These are phyloP conservation scores for Ceratobasidium sp. DNA, from an alignment of 1,284 basidiomycete genomes.

Conservation along the genomic window DNA sequence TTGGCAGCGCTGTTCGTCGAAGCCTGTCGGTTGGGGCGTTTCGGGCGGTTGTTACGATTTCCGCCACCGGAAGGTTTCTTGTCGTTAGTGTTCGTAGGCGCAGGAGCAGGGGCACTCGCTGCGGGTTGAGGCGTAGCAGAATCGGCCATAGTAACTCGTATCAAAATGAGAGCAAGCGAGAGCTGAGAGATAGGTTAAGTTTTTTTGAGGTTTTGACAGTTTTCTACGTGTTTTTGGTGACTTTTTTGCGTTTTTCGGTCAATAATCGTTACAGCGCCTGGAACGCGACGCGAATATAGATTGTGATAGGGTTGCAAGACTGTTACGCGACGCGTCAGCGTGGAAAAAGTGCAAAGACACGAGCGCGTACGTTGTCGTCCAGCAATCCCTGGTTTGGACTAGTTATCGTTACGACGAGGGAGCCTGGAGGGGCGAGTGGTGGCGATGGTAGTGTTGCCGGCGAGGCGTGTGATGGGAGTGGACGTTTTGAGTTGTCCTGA, in stretches of 20 bases:
- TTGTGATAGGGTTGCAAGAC: constrained; percentile 44
- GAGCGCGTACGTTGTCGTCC: constrained; percentile 13
- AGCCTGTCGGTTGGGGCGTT: constrained; percentile 27
- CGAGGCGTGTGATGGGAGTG: constrained; percentile 51
- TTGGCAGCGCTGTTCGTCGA: constrained; percentile 31
- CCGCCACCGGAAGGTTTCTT: constrained; percentile 43
- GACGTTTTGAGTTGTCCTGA: constrained; percentile 31
- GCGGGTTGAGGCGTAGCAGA: constrained; percentile 42
- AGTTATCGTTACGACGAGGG: constrained; percentile 38
- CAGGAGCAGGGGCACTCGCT: constrained; percentile 38
- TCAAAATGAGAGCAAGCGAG: constrained; percentile 41
- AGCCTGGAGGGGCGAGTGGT: constrained; percentile 51
- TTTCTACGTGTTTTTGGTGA: constrained; percentile 62
- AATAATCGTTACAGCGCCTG: constrained; percentile 44
- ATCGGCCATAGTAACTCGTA: constrained; percentile 44
- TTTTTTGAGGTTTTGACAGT: constrained; percentile 61
- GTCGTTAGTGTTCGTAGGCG: constrained; percentile 41
- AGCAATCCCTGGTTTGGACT: constrained; percentile 16
- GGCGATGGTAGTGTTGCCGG: constrained; percentile 63
- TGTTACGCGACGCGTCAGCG: constrained; percentile 34
- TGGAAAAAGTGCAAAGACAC: not conserved
- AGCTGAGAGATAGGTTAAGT: constrained; percentile 47
- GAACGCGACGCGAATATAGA: constrained; percentile 44
- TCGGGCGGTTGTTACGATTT: constrained; percentile 39
- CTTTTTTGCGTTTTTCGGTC: constrained; percentile 54